phyloP scores from a whole-genome alignment of 345 rosid genomes.

The Salix purpurea region DNA sequence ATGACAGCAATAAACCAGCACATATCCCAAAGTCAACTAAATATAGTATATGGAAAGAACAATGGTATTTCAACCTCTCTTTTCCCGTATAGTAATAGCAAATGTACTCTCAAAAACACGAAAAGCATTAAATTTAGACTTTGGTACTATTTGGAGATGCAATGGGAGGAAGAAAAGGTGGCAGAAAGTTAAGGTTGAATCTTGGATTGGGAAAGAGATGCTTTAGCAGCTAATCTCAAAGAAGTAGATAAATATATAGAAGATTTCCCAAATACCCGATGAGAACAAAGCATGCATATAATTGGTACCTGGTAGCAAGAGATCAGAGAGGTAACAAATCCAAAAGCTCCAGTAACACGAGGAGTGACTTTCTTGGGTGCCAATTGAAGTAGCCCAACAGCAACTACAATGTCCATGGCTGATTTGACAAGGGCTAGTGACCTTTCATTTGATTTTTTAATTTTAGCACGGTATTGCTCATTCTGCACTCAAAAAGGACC shows the following conservation, averaged over 20 bases:
- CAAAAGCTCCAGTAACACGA: constrained; percentile 86
- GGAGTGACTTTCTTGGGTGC: constrained; percentile 82
- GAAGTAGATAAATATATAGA: not conserved
- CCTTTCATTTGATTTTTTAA: constrained; percentile 77
- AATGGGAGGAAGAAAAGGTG: not conserved
- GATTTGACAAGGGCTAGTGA: constrained; percentile 77
- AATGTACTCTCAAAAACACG: too few species aligned
- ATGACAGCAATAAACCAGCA: not conserved
- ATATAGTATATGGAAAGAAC: not conserved
- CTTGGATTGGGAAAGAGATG: not conserved
- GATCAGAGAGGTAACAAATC: constrained; percentile 75
- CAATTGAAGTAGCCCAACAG: constrained; percentile 80
- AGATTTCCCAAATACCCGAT: not conserved
- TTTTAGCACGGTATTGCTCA: constrained; percentile 66
- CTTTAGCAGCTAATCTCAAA: not conserved
- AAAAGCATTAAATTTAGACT: too few species aligned
- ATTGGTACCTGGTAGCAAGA: constrained; percentile 85
- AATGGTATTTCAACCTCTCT: not conserved
- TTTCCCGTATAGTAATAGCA: too few species aligned
- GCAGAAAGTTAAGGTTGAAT: not conserved
- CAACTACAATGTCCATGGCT: constrained; percentile 80
- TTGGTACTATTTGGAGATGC: not conserved
- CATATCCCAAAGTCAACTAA: not conserved
- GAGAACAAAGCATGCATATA: not conserved
- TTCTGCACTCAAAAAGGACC: constrained; percentile 37